Evolutionary conservation across 371 early-diverging fungal genomes (phyloP).

Genomic region (Lichtheimia hyalospora): DNA sequence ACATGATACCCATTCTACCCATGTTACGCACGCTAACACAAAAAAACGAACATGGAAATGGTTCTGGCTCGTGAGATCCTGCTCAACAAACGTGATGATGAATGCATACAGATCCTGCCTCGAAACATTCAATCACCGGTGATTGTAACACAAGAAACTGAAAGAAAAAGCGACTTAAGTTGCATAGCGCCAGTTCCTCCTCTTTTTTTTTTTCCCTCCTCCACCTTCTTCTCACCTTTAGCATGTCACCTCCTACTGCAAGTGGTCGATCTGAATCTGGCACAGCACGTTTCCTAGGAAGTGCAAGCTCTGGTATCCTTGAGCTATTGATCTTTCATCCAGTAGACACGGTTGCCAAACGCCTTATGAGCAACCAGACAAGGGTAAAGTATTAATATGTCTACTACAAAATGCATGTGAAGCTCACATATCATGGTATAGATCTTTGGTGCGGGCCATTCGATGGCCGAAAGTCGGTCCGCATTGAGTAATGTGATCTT

Average conservation of each 20-base stretch:
- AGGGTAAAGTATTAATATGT: conserved; percentile 50
- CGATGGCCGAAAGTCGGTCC: conserved; percentile 58
- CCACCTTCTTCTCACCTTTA: background rate
- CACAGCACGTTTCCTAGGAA: conserved; percentile 84
- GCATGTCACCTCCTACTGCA: conserved; percentile 24
- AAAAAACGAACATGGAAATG: no score
- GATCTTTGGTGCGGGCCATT: conserved; percentile 63
- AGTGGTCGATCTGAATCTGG: conserved; percentile 75
- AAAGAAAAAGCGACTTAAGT: background rate
- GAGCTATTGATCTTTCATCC: conserved; percentile 96
- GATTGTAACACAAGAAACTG: no score
- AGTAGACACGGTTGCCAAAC: conserved; percentile 96
- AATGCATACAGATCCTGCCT: no score
- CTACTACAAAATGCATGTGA: background rate
- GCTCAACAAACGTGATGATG: no score
- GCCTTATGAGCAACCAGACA: conserved; percentile 92
- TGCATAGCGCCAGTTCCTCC: background rate
- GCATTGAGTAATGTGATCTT: conserved; percentile 78
- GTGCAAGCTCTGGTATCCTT: conserved; percentile 89
- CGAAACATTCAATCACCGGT: no score
- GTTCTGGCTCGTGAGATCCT: no score
- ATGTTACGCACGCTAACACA: no score
- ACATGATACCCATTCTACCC: no score
- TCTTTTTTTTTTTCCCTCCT: background rate
- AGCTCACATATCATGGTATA: conserved; percentile 13